Base-by-base conservation (phyloP, 306 rosid genomes). In the Abrus precatorius region DNA sequence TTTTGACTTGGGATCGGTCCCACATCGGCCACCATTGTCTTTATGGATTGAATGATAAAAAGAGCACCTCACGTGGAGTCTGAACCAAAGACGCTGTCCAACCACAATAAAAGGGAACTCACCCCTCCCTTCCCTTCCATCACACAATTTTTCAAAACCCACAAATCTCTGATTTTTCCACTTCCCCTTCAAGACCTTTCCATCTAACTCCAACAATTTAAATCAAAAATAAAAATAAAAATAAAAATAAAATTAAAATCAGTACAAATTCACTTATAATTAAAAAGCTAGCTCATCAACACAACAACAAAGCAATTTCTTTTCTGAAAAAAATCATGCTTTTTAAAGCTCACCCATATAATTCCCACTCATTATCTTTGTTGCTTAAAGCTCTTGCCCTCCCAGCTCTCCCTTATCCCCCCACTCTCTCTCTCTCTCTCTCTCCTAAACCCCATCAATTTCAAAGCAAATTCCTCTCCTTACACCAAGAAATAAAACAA, bases 31-130 rank as follows among this genome's bases (percentile, higher is more conserved):
- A 88, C 96, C 97, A 86, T 79, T 88, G 93, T 92, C 97, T 93
- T 92, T 90, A 88, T 88, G 95, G 93, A 90, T 91, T 94, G 90
- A 94, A 94, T 91, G 80, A 91, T 92, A 88, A 88, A 94, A 93
- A 87, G 95, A 90, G 97, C 99, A 90, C 92, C 99, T 92, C 99
- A 96, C 98, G 98, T 96, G 99, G 99, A 89, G 61, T 90, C 98
- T 92, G 98, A 93, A 86, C 93, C 94, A 90, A 90, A 89, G 90
- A 88, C 78, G n/a, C 97, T 89, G 97, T 90, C 94, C 94, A 88
- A 85, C 97, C 97, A 94, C 91, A 85, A 87, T 84, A 82, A 87
- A 94, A 86, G 73, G 52, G 6, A 50, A 56, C 69, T 27, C 85
- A 27, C 73, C 1, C n/a, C 20, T 62, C 47, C 29, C 9, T 30